These are phyloP conservation scores for Phytophthora sp. DNA, from an alignment of 352 stramenopile genomes.

Conservation along the genomic window DNA sequence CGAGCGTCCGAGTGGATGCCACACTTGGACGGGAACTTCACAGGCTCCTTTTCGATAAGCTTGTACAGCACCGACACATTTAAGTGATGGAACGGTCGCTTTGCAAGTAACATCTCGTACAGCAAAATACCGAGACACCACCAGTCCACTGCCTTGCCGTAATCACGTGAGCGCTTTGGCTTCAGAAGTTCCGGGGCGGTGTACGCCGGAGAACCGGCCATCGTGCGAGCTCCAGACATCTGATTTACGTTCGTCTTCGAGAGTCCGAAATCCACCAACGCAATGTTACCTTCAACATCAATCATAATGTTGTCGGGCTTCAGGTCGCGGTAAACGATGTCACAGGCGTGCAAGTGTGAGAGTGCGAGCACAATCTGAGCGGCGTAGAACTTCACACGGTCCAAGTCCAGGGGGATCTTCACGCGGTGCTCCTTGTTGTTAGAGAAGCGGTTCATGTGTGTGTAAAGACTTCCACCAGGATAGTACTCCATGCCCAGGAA, in stretches of 20 bases:
- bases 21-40: constrained; percentile 87
- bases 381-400: constrained; percentile 89
- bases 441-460: constrained; percentile 93
- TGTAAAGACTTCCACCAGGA: constrained; percentile 85
- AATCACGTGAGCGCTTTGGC: constrained; percentile 84
- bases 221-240: constrained; percentile 82
- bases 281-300: constrained; percentile 93
- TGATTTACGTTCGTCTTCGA: constrained; percentile 92
- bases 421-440: constrained; percentile 90
- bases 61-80: constrained; percentile 93
- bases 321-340: constrained; percentile 96
- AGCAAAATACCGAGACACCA: constrained; percentile 91
- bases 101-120: constrained; percentile 93
- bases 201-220: constrained; percentile 85
- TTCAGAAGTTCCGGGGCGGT: constrained; percentile 85
- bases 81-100: constrained; percentile 91
- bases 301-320: constrained; percentile 97
- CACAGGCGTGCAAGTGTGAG: constrained; percentile 90
- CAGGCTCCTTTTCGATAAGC: constrained; percentile 87
- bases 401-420: constrained; percentile 82
- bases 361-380: constrained; percentile 93
- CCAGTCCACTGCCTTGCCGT: constrained; percentile 89
- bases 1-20: constrained; percentile 71
- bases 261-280: constrained; percentile 95
- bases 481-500: constrained; percentile 91